A percentile compares a stretch with the other conserved stretches of the same genome.
Evolutionary conservation across 2,329 filamentous ascomycete species (phyloP).

Genomic region (Botrytis fragariae): DNA sequence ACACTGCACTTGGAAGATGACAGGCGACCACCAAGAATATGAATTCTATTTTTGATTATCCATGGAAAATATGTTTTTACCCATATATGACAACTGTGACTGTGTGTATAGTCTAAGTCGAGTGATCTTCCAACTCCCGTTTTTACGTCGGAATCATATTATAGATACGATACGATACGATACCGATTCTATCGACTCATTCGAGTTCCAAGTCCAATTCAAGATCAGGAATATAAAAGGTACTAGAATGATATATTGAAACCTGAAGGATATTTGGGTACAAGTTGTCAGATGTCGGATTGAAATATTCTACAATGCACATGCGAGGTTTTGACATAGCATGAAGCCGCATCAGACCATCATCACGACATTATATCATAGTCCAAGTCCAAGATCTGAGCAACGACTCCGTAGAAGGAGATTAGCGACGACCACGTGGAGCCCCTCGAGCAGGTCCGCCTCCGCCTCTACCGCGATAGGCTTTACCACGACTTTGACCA

Average conservation of each 20-base stretch:
- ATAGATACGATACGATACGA: background rate
- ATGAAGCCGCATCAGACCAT: background rate
- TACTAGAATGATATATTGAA: background rate
- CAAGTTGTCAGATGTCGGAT: background rate
- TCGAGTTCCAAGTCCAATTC: background rate
- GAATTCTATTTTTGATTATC: background rate
- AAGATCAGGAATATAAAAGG: background rate
- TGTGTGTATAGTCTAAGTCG: background rate
- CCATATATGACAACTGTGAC: background rate
- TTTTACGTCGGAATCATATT: background rate
- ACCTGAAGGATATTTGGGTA: background rate
- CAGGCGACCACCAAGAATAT: background rate
- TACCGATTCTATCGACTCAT: background rate
- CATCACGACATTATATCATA: background rate
- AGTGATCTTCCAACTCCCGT: background rate
- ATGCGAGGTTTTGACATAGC: background rate
- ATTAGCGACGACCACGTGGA: constrained; percentile 13
- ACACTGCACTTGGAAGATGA: background rate
- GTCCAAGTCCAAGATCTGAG: background rate
- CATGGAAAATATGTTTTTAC: background rate
- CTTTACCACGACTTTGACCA: background rate
- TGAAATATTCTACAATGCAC: background rate
- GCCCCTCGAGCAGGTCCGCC: constrained; percentile 8
- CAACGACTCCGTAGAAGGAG: background rate
- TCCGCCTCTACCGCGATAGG: background rate